These are phyloP conservation scores for Ajuga chamaepitys DNA, from an alignment of 257 asterid genomes.

Conservation along the genomic window DNA sequence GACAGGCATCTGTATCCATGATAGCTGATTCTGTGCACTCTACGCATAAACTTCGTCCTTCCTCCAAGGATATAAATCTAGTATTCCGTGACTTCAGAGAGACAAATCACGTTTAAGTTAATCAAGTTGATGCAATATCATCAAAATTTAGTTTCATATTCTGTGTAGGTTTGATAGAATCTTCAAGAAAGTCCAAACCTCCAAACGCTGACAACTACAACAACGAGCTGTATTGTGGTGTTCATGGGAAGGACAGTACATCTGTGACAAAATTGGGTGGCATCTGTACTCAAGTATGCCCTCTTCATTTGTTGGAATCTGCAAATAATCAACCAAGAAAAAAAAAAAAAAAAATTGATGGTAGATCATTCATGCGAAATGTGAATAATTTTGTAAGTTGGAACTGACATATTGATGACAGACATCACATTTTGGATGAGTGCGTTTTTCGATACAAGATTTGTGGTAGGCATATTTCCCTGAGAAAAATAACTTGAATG, in stretches of 20 bases:
- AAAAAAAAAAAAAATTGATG: neutral
- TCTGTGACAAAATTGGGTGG: constrained; percentile 95
- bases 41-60: constrained; percentile 85
- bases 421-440: constrained; percentile 95
- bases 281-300: constrained; percentile 96
- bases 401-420: constrained; percentile 78
- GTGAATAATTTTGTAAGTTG: neutral
- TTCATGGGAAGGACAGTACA: constrained; percentile 90
- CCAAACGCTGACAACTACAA: constrained; percentile 96
- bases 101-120: neutral
- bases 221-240: constrained; percentile 75
- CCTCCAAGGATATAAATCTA: constrained; percentile 68
- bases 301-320: constrained; percentile 76
- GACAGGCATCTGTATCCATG: constrained; percentile 96
- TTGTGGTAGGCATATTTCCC: constrained; percentile 74
- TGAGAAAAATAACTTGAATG: constrained; percentile 87
- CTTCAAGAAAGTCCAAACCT: constrained; percentile 36
- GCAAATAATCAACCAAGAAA: constrained; percentile 15
- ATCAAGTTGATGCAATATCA: neutral
- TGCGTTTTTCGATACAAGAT: constrained; percentile 89
- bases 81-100: constrained; percentile 66
- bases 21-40: constrained; percentile 97
- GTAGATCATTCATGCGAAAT: neutral
- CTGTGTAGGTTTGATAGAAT: neutral
- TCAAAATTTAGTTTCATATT: neutral